Conservation (phyloP, 2,329 filamentous ascomycete species). For the Hymenoscyphus scutula region DNA sequence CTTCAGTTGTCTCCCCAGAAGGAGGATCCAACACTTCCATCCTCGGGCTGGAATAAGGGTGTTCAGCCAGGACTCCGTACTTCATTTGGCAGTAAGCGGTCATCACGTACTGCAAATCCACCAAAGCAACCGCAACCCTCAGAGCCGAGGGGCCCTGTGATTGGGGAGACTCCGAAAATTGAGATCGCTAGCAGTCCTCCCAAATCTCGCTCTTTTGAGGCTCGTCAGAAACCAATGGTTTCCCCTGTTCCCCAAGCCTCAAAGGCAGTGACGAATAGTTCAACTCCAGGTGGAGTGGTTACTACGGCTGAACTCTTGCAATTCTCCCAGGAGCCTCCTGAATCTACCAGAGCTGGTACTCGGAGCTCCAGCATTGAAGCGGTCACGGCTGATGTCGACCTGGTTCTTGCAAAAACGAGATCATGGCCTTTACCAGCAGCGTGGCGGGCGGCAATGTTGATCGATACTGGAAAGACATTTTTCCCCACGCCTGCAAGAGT, state of each 20-base stretch:
- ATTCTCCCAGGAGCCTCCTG: background rate
- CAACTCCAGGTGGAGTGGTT: background rate
- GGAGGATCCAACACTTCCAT: background rate
- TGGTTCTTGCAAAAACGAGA: background rate
- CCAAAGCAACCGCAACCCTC: background rate
- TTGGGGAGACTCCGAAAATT: background rate
- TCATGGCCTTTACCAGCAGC: background rate
- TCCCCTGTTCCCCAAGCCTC: background rate
- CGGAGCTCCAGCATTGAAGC: background rate
- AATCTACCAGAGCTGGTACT: background rate
- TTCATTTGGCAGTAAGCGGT: constrained; percentile 36
- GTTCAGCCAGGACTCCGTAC: constrained; percentile 43
- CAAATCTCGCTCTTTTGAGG: background rate
- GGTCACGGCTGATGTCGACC: background rate
- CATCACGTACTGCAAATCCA: constrained; percentile 3
- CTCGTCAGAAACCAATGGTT: background rate
- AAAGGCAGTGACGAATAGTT: background rate
- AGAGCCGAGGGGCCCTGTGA: background rate
- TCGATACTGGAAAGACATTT: constrained; percentile 4
- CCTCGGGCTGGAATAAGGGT: constrained; percentile 45
- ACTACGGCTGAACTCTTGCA: background rate
- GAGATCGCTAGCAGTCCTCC: background rate
- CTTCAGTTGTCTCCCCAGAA: background rate
- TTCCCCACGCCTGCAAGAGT: constrained; percentile 6
- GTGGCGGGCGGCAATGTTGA: background rate